These are phyloP conservation scores for Sarocladium brachiariae DNA, from an alignment of 2,329 filamentous ascomycete species.

Conservation along the genomic window DNA sequence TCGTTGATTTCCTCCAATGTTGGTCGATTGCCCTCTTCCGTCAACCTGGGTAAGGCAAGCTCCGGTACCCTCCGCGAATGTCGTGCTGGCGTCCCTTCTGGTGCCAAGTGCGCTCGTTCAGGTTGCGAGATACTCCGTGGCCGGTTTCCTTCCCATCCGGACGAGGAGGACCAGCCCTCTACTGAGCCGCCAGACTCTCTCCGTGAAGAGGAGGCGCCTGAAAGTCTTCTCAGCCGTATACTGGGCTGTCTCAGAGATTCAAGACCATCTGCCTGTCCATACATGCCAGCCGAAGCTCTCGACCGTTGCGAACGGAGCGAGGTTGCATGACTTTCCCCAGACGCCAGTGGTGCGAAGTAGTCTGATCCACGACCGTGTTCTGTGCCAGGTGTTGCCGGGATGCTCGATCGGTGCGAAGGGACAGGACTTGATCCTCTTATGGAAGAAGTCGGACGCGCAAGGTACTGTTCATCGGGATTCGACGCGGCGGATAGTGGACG, in stretches of 20 bases:
- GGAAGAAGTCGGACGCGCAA: background rate
- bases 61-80: conserved; percentile 26
- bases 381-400: background rate
- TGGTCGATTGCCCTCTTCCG: conserved; percentile 30
- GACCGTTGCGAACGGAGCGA: background rate
- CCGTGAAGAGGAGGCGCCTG: background rate
- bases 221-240: background rate
- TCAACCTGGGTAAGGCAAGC: conserved; percentile 29
- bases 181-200: background rate
- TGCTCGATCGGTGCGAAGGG: background rate
- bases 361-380: background rate
- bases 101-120: conserved; percentile 17
- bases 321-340: background rate
- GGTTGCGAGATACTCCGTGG: conserved; percentile 31
- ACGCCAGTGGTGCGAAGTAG: background rate
- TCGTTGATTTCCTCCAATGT: conserved; percentile 28
- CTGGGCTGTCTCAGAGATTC: conserved; percentile 1
- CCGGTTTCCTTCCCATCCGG: conserved; percentile 13
- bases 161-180: background rate
- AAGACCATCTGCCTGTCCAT: background rate
- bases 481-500: background rate
- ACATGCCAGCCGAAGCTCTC: background rate
- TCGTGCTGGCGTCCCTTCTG: conserved; percentile 17
- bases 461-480: background rate
- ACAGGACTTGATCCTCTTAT: background rate